These are phyloP conservation scores for Hylodesmum podocarpum DNA, from an alignment of 306 rosid species.

Conservation along the genomic window DNA sequence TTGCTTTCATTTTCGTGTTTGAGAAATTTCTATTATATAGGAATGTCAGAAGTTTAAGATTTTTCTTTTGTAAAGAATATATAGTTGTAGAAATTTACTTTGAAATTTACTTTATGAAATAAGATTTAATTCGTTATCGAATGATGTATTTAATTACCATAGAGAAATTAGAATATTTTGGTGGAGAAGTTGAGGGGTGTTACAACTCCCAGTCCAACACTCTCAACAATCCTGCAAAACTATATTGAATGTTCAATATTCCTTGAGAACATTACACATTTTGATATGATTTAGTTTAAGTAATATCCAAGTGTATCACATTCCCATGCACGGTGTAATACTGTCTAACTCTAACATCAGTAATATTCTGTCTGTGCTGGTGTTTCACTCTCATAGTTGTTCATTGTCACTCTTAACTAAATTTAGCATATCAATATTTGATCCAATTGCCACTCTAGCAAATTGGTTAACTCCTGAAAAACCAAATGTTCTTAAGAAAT, in stretches of 20 bases:
- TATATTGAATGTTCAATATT: background rate
- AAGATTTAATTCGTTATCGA: too few species aligned
- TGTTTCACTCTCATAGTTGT: background rate
- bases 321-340: background rate
- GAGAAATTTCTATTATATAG: too few species aligned
- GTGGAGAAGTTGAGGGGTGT: too few species aligned
- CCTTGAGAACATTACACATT: background rate
- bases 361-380: background rate
- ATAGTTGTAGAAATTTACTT: too few species aligned
- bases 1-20: too few species aligned
- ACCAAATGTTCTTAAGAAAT: background rate
- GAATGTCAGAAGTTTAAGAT: too few species aligned
- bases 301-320: background rate
- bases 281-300: background rate
- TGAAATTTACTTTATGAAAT: too few species aligned
- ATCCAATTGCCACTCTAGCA: background rate
- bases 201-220: conserved; percentile 85
- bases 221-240: conserved; percentile 86
- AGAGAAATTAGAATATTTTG: too few species aligned
- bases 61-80: too few species aligned
- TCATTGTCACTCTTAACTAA: background rate
- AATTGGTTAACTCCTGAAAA: background rate
- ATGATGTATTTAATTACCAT: too few species aligned
- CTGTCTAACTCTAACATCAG: background rate
- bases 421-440: background rate